Base-by-base conservation (phyloP, 768 basidiomycete genomes). In the Dictyophora rubrovolvata region DNA sequence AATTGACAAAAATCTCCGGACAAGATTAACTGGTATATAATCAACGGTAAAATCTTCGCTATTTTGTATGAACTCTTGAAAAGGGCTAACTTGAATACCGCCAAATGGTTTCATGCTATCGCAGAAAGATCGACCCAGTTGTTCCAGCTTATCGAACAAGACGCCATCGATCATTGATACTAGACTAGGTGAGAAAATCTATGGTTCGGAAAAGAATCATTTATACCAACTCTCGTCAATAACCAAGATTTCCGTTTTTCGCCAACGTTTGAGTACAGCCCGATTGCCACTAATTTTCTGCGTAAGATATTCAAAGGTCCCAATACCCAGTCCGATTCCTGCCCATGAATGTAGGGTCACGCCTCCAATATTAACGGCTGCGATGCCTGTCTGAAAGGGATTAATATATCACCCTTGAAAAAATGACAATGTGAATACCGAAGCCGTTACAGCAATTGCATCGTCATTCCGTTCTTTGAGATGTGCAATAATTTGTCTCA, bases 1-100 rank as follows among this genome's bases (percentile, higher is more conserved):
- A 96, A 76, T 69, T 96, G 92, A 67, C 83, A 93, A 69, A 94
- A 94, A 67, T 96, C 93, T 7, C 93, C 93, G 8, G 86, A 91
- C 4, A 93, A 73, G 35, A 89, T 77, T 55, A 93, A 79, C 86
- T 93, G n/a, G 73, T 74, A 12, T 79, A 75, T 0, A 33, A 53
- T 17, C 17, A 21, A 56, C 17, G 35, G 53, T 16, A 42, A 61
- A 56, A 60, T 56, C 54, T 20, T 60, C 56, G n/a, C n/a, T n/a
- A n/a, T n/a, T n/a, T n/a, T n/a, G n/a, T n/a, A 54, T 36, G 34
- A 67, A 68, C 85, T 83, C 84, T 86, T 53, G n/a, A n/a, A 42
- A 14, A 42, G 10, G 53, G 61, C 61, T 12, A 47, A 87, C 87
- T 76, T 93, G 91, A 50, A 95, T 90, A 5, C 91, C 91, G 11